Base-by-base conservation (phyloP, 768 basidiomycete genomes). In the Kwoniella heveanensis region DNA sequence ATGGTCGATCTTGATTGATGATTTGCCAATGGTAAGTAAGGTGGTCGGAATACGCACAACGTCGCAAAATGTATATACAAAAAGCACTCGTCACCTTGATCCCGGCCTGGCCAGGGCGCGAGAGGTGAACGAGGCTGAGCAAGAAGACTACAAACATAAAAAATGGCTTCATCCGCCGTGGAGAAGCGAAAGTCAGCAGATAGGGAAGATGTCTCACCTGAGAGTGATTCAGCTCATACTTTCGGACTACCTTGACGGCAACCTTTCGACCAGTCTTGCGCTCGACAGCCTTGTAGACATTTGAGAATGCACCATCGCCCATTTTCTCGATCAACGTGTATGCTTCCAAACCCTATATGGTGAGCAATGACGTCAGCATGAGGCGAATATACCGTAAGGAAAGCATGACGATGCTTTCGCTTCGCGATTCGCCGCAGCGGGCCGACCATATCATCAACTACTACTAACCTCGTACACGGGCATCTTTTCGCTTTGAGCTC, bases 231-330 rank as follows among this genome's bases (percentile, higher is more conserved):
- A 57, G n/a, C 48, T 65, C 67, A 60, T 58, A 84, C 85, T 70
- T 78, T 88, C 93, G 88, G 72, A 94, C 94, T 44, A 93, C 89
- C 80, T 87, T 89, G 76, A 88, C 88, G 68, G 94, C 94, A 48
- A 93, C 88, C 79, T 87, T 89, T 73, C 87, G 85, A 46, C 88
- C 87, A 12, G 87, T 88, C 37, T 83, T 82, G 52, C 86, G 83
- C 77, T 97, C 90, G 58, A 89, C 71, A 15, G 92, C 95, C 78
- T 90, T 91, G 85, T 95, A 99, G 9, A 99, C 95, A 77, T 96
- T 92, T n/a, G 94, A 97, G 79, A 99, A 99, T 47, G 95, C 95
- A 64, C 95, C 95, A 73, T 82, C 81, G 29, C 81, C 81, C 81
- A 82, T 82, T 71, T 82, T 82, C 57, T 78, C 77, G 39, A 80